Base-by-base conservation (phyloP, 2,329 filamentous ascomycete species). In the Epichloe aotearoae region DNA sequence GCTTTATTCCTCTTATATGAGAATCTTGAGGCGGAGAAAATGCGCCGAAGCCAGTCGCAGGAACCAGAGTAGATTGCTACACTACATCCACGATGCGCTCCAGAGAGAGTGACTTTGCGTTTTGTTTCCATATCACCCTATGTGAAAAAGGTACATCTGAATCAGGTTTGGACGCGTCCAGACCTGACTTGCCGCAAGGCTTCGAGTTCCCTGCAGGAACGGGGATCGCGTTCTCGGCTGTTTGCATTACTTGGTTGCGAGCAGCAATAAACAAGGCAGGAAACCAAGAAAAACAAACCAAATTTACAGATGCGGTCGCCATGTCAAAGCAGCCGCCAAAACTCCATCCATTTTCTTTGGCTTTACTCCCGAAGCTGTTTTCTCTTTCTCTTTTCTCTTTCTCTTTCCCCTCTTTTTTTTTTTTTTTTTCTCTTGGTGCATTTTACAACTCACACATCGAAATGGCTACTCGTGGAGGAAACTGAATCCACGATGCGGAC, bases 21-120 rank as follows among this genome's bases (percentile, higher is more conserved):
- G 77, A 98, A 98, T 70, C 81, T 98, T 48, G 93, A 98, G 73
- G 91, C 90, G 15, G 93, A 98, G 76, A 98, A 98, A 80, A 94
- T 94, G 83, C 88, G 93, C 62, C 88, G 93, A 66, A 95, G 88
- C 75, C 86, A 94, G 71, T 79, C 82, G 50, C 74, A 75, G 60
- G 64, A 72, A 48, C 58, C 69, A 47, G 77, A 80, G 66, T 80
- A 80, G 59, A 56, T 39, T 36, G 46, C 19, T 15, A 36, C 43
- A 50, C 30, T 26, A 41, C 45, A 39, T 50, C 50, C 50, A 46
- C 49, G 45, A 50, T 45, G 39, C 45, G 30, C 48, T 46, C 52
- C 54, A 50, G 61, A 62, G 64, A 58, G 64, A 58, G 59, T 59
- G 58, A 57, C 57, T 60, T 60, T 56, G 57, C 58, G 51, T 62